A percentile compares a stretch with the other conserved stretches of the same genome.
These are phyloP conservation scores for Zygotorulaspora sp. DNA, from an alignment of 805 yeast genomes.

Conservation along the genomic window DNA sequence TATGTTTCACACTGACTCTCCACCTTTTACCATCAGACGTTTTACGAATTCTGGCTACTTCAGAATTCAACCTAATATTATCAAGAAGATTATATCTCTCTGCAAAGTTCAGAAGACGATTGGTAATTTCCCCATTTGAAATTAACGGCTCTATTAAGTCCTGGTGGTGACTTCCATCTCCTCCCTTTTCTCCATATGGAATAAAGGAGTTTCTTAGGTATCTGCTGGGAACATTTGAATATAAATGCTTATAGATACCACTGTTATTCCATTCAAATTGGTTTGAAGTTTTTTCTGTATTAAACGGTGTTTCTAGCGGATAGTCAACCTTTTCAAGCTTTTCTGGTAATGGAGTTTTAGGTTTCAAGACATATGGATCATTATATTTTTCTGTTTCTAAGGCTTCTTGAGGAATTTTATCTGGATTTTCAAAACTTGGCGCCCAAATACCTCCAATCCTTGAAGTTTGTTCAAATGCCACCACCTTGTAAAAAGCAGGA, in stretches of 20 bases:
- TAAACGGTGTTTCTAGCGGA: conserved; percentile 9
- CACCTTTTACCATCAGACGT: conserved; percentile 7
- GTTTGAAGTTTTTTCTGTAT: not conserved
- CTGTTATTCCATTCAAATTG: conserved; percentile 12
- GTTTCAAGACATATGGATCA: conserved; percentile 34
- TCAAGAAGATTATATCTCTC: conserved; percentile 6
- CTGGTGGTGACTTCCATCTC: not conserved
- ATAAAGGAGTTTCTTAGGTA: conserved; percentile 20
- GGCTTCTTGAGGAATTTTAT: conserved; percentile 25
- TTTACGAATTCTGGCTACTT: conserved; percentile 20
- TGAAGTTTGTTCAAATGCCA: conserved; percentile 42
- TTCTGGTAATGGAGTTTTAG: conserved; percentile 13
- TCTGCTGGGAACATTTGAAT: conserved; percentile 19
- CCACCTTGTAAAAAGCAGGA: conserved; percentile 36
- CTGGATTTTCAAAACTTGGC: conserved; percentile 19
- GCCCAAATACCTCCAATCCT: conserved; percentile 45
- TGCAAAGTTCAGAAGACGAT: conserved; percentile 13
- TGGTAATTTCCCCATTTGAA: conserved; percentile 13
- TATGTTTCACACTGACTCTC: conserved; percentile 14
- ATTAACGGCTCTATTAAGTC: conserved; percentile 12
- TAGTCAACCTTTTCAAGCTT: conserved; percentile 16
- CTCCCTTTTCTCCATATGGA: conserved; percentile 9
- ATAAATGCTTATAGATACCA: conserved; percentile 19
- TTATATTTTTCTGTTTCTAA: conserved; percentile 33
- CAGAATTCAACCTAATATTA: conserved; percentile 15